Evolutionary conservation across 2,329 filamentous ascomycete genomes (phyloP).

Genomic region (Gyromitra esculenta): DNA sequence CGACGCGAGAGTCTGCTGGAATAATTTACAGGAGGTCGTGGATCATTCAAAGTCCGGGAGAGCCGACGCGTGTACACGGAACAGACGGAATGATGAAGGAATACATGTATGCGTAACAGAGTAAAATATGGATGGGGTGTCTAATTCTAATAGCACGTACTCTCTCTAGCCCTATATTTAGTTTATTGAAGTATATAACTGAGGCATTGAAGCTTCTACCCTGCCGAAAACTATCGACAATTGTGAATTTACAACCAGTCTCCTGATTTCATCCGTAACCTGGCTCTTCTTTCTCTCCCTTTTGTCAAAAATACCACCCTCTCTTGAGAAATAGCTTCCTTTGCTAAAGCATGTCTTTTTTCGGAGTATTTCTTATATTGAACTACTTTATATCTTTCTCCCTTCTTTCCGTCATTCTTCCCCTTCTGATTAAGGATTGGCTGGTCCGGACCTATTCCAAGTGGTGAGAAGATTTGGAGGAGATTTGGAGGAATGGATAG

Average conservation of each 20-base stretch:
- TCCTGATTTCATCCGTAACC: background rate
- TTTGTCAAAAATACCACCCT: background rate
- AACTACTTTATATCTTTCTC: conserved; percentile 7
- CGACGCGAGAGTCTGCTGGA: background rate
- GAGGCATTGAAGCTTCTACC: background rate
- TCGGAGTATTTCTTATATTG: background rate
- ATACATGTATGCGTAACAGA: background rate
- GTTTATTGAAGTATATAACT: background rate
- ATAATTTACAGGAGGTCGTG: background rate
- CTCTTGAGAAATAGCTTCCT: background rate
- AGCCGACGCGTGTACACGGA: conserved; percentile 7
- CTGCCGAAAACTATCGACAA: background rate
- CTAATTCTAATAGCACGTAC: background rate
- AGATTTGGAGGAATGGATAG: background rate
- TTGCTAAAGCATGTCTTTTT: background rate
- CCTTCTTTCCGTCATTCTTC: conserved; percentile 1
- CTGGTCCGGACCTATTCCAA: background rate
- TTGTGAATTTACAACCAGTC: background rate
- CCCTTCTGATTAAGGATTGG: background rate
- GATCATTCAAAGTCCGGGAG: background rate
- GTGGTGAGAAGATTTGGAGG: background rate
- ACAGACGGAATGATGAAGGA: background rate
- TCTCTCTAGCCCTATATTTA: background rate
- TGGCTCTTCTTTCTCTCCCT: background rate
- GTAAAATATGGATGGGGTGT: background rate